Evolutionary conservation across 2,329 filamentous ascomycete species (phyloP), one percentile per base, ranked within the genome.

Genomic region (Aspergillus thermomutatus): DNA sequence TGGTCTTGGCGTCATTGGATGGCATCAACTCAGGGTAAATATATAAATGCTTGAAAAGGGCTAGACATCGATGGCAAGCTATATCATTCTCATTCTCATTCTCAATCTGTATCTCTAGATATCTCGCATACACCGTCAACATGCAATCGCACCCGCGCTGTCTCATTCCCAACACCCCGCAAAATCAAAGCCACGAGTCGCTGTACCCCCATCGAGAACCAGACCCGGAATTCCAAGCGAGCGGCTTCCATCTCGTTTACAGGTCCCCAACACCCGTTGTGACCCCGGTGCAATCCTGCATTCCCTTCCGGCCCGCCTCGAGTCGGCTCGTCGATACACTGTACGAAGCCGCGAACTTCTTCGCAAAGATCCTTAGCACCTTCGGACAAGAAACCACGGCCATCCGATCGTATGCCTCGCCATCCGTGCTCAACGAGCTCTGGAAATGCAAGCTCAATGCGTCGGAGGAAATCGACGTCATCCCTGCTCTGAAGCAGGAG

Each of bases 331-430:
- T 54, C 49, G 47, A 37, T 4, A 56, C 61, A 1, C 45, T 69
- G 7, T 53, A 46, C 17, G 57, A 64, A 19, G 60, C 65, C 3
- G 60, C 60, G 17, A 31, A 52, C 8, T 62, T 64, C 49, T 68
- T 66, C 55, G 57, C 53, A 5, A 43, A 52, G 11, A 64, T 69
- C 26, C 28, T 50, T 7, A 19, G 19, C 23, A 47, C n/a, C n/a
- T 60, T 57, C 34, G 27, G 41, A 10, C 14, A 49, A 17, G 58
- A 60, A 10, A 60, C 41, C 28, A 40, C n/a, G 5, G n/a, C 51
- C 3, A 47, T 54, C 40, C 49, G 48, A 4, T 19, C 50, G 14
- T 56, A 57, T 34, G 23, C 34, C 14, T 17, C 34, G 7, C 3
- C 40, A 10, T 19, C 46, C 3, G 40, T 57, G 19, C 45, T 54